Base-by-base conservation (phyloP, 208 protist genomes). In the Trypanosoma boissoni region DNA sequence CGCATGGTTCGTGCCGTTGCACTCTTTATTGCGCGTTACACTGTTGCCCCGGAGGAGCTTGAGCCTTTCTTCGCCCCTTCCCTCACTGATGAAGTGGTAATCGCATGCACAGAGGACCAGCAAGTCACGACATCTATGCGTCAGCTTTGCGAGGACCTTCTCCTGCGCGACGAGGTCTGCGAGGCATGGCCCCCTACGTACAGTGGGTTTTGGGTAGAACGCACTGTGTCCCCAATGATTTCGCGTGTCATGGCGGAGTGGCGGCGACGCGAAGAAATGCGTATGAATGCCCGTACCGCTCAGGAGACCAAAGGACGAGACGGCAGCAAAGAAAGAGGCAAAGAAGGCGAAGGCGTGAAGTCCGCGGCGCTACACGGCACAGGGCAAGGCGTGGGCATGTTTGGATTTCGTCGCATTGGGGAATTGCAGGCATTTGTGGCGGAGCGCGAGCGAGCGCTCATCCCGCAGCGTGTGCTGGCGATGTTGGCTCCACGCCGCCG, bases 141-240 rank as follows among this genome's bases (percentile, higher is more conserved):
- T 36, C 67, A 78, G 12, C 61, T 95, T 28, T 63, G 63, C 23
- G 71, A 53, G 39, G 59, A 76, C 26, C 54, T 91, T 32, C 65
- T 95, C 31, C 69, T 74, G 18, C 67, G 82, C 37, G 77, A 83
- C 34, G 88, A 95, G 60, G 74, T 92, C 24, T 70, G 69, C 16
- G 88, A 95, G 68, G 88, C 88, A 46, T 95, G 82, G 80, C 76
- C 89, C 8, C 72, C 72, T 62, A 83, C 84, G 3, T 72, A 81
- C 26, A 52, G 60, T 16, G 57, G 57, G 36, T 73, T 72, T 58
- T 90, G 79, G 78, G 68, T 78, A 41, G 61, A 78, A 29, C 23
- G 43, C 9, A 68, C 76, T 3, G 58, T 94, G 29, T 55, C 36
- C 8, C 81, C 80, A 9, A 58, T 72, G 43, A 67, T 86, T 34